phyloP scores from a whole-genome alignment of 2,329 filamentous ascomycete species.

The Pestalotiopsis sp. region DNA sequence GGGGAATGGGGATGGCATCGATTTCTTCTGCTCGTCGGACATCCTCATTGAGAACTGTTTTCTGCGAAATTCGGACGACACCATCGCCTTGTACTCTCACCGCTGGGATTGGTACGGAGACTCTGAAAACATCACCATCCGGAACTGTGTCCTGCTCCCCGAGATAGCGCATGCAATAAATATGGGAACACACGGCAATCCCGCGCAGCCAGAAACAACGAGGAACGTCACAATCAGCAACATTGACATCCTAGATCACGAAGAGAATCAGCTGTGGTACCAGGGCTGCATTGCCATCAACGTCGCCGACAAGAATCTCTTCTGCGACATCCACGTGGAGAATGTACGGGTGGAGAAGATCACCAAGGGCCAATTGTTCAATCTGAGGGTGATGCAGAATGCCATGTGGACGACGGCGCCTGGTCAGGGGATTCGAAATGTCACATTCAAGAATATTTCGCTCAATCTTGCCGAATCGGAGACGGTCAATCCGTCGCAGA shows the following conservation, averaged over 20 bases:
- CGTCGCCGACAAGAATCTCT: background rate
- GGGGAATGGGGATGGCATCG: background rate
- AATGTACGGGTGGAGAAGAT: background rate
- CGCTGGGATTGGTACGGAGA: slow-evolving; percentile 1
- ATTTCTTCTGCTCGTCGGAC: slow-evolving; percentile 3
- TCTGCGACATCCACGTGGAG: background rate
- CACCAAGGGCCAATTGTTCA: slow-evolving; percentile 1
- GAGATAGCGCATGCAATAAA: background rate
- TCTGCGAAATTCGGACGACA: background rate
- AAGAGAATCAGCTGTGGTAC: slow-evolving; percentile 1
- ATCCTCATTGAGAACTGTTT: background rate
- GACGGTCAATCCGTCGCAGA: background rate
- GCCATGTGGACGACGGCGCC: slow-evolving; percentile 1
- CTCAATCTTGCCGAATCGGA: background rate
- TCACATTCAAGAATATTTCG: background rate
- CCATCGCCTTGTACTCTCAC: background rate
- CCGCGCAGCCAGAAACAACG: background rate
- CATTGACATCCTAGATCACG: background rate
- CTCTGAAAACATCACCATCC: background rate
- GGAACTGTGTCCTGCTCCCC: background rate
- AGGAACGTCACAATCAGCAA: background rate
- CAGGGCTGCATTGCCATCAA: background rate
- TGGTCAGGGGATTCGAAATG: background rate
- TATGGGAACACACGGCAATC: background rate
- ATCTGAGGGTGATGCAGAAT: background rate